Conservation (phyloP, 208 protist species). For the Leishmania tropica region DNA sequence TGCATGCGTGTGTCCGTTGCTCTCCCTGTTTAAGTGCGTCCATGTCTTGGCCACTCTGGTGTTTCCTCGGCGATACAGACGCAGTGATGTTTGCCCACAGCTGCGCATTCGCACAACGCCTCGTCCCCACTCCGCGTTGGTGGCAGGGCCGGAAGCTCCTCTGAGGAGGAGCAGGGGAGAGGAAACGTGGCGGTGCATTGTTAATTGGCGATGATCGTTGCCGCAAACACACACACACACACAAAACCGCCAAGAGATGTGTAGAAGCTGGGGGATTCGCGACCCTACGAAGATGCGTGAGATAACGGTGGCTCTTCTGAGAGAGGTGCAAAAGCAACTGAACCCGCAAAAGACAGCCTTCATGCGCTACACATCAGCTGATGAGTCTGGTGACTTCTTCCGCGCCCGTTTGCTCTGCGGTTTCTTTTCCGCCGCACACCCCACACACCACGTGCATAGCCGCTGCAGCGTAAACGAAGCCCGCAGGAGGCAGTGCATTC, state of each 20-base stretch:
- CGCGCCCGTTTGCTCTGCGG: neutral
- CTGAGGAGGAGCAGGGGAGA: neutral
- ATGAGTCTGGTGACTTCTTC: neutral
- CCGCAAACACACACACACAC: neutral
- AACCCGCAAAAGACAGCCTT: neutral
- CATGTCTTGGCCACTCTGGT: no score
- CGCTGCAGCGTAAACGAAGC: neutral
- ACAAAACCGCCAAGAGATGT: neutral
- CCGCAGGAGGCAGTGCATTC: neutral
- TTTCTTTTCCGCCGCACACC: neutral
- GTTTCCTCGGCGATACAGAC: neutral
- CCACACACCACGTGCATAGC: neutral
- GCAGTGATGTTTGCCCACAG: no score
- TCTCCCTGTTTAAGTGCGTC: neutral
- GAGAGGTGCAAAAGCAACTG: neutral
- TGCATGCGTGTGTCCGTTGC: neutral
- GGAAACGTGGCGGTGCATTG: neutral
- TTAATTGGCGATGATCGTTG: neutral
- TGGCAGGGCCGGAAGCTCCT: neutral
- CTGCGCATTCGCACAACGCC: neutral
- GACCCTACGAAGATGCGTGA: neutral
- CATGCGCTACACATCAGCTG: neutral
- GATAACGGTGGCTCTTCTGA: no score
- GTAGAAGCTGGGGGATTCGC: neutral
- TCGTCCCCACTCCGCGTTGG: neutral